Base-by-base conservation (phyloP, 306 rosid genomes). In the Vigna nakashimae region DNA sequence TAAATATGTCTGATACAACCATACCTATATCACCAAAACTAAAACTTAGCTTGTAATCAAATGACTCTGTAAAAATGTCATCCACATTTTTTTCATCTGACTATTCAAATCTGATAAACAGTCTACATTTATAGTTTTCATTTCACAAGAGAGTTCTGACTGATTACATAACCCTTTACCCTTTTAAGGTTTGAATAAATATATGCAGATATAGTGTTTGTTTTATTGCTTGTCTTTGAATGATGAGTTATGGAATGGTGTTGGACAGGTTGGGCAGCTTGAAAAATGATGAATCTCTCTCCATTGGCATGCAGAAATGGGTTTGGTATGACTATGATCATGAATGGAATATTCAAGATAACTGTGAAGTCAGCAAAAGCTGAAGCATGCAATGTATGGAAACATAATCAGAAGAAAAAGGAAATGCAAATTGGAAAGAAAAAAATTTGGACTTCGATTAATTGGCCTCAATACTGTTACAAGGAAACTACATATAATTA, bases 221-320 rank as follows among this genome's bases (percentile, higher is more conserved):
- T 70, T 30, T 51, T 30, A 51, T 26, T 70, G n/a, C 7, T 24
- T 68, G 3, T 46, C 74, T 49, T 69, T 30, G 46, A 46, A 70
- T 50, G 62, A 30, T 55, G 49, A 53, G 13, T 12, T 20, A 22
- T 55, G 66, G 81, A 88, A 55, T 91, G 90, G 14, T 87, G 89
- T 26, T 9, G 36, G 32, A 77, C 90, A 88, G 90, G 87, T 85
- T 78, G 63, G 75, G 55, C 86, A 78, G 55, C 86, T 81, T 0
- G 84, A 82, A 46, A 36, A 36, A 36, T 34, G 34, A 34, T 9
- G 10, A 38, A 63, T 20, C 69, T 15, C 57, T 42, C 40, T 53
- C 53, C 22, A 73, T 71, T 71, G 57, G 55, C 81, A 42, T 46
- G 38, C 32, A 55, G 55, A 62, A 40, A 46, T 49, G 70, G 68